Evolutionary conservation across 2,329 filamentous ascomycete genomes (phyloP).

Genomic region (Epichloe gansuensis): DNA sequence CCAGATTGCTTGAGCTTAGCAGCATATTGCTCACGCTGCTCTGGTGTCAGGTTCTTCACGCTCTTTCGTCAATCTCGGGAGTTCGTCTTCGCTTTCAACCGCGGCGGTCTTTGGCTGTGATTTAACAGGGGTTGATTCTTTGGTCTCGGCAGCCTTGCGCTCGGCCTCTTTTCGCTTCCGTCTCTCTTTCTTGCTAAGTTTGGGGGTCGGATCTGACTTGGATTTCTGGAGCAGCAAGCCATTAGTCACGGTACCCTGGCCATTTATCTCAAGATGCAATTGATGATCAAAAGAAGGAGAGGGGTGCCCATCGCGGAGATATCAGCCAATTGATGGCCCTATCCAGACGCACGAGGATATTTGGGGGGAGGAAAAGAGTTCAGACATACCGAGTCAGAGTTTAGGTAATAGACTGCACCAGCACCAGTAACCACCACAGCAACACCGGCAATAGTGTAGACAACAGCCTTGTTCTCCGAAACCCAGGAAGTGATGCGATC

Average conservation of each 20-base stretch:
- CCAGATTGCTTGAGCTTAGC: conserved; percentile 88
- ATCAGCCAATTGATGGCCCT: background rate
- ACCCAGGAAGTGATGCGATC: conserved; percentile 86
- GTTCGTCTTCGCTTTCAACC: conserved; percentile 50
- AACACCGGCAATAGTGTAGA: conserved; percentile 92
- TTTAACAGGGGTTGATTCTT: conserved; percentile 22
- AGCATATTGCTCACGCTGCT: conserved; percentile 78
- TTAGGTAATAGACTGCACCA: conserved; percentile 87
- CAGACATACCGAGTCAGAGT: conserved; percentile 39
- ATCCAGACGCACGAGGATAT: background rate
- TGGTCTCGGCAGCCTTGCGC: conserved; percentile 39
- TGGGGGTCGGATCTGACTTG: conserved; percentile 42
- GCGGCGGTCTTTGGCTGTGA: conserved; percentile 37
- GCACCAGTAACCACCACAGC: conserved; percentile 85
- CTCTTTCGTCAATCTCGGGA: conserved; percentile 54
- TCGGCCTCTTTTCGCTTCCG: conserved; percentile 76
- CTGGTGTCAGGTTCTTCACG: conserved; percentile 35
- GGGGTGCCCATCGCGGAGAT: background rate
- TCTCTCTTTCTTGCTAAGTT: conserved; percentile 80
- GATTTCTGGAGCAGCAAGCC: conserved; percentile 24
- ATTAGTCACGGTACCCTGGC: background rate
- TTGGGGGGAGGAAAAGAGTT: background rate
- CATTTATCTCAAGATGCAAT: background rate
- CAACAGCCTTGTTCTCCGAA: conserved; percentile 86
- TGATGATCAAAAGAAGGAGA: background rate